phyloP scores from a whole-genome alignment of 2,329 filamentous ascomycete species.

The Penicillium sp. region DNA sequence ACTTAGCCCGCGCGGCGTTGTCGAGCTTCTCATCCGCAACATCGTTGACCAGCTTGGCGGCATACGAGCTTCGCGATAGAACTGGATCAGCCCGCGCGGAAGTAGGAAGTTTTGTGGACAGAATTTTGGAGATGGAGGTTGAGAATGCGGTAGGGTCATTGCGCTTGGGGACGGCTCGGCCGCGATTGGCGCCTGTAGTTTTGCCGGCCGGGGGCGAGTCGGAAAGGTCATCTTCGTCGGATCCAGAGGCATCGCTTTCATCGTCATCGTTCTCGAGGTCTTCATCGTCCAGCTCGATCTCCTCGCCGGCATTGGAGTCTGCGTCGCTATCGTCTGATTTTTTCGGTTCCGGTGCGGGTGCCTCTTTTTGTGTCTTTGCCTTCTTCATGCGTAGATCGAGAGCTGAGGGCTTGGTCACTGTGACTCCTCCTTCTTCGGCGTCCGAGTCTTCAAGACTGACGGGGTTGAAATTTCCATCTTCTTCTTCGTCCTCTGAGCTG shows the following conservation, averaged over 20 bases:
- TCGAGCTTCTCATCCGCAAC: slow-evolving; percentile 76
- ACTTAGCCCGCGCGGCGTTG: slow-evolving; percentile 71
- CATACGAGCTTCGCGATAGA: slow-evolving; percentile 75
- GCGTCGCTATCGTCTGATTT: slow-evolving; percentile 19
- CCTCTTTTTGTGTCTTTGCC: slow-evolving; percentile 13
- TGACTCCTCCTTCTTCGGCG: slow-evolving; percentile 30
- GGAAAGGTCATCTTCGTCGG: slow-evolving; percentile 37
- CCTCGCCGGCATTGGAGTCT: slow-evolving; percentile 27
- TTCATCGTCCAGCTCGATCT: slow-evolving; percentile 32
- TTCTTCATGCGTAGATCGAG: slow-evolving; percentile 15
- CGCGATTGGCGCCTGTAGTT: slow-evolving; percentile 40
- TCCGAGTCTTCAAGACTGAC: slow-evolving; percentile 51
- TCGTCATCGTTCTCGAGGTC: slow-evolving; percentile 31
- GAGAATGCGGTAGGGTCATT: slow-evolving; percentile 91
- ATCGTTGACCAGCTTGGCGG: slow-evolving; percentile 68
- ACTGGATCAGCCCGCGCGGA: slow-evolving; percentile 84
- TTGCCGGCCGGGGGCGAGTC: slow-evolving; percentile 40
- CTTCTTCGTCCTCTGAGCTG: slow-evolving; percentile 57
- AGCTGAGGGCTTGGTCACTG: slow-evolving; percentile 14
- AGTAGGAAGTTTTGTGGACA: slow-evolving; percentile 80
- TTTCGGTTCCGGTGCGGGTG: slow-evolving; percentile 13
- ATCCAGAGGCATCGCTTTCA: slow-evolving; percentile 42
- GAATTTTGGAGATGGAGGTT: slow-evolving; percentile 87
- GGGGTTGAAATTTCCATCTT: slow-evolving; percentile 49
- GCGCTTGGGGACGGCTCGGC: slow-evolving; percentile 59